These are phyloP conservation scores for Ogataea trehaloabstinens DNA, from an alignment of 805 yeast genomes.

Conservation along the genomic window DNA sequence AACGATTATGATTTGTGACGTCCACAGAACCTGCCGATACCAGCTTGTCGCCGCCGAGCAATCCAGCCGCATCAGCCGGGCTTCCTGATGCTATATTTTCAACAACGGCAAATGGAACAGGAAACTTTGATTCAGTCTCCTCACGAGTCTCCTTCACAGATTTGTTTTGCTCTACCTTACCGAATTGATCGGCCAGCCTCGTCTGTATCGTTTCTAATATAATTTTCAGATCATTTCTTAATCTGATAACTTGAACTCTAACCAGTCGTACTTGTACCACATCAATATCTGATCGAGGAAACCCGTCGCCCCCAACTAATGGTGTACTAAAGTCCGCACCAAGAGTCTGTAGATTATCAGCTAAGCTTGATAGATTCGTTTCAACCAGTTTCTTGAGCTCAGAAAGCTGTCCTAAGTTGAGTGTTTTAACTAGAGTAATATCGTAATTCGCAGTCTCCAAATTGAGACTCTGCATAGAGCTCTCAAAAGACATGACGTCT, in stretches of 20 bases:
- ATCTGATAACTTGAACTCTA: slow-evolving; percentile 61
- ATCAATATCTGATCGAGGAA: slow-evolving; percentile 81
- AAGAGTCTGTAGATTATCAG: slow-evolving; percentile 38
- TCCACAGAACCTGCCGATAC: slow-evolving; percentile 52
- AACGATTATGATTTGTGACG: slow-evolving; percentile 48
- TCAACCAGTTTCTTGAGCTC: slow-evolving; percentile 40
- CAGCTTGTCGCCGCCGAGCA: slow-evolving; percentile 53
- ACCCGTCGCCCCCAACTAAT: slow-evolving; percentile 71
- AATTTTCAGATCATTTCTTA: slow-evolving; percentile 64
- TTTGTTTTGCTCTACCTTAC: slow-evolving; percentile 1
- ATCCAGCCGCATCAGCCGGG: slow-evolving; percentile 57
- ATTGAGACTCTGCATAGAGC: slow-evolving; percentile 22
- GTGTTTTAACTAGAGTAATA: slow-evolving; percentile 8
- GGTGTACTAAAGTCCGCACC: slow-evolving; percentile 57
- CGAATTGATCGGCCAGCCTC: slow-evolving; percentile 41
- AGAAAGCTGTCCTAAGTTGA: slow-evolving; percentile 24
- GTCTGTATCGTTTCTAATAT: slow-evolving; percentile 47
- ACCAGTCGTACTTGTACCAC: slow-evolving; percentile 64
- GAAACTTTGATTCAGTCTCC: slow-evolving; percentile 1
- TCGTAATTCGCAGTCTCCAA: slow-evolving; percentile 18
- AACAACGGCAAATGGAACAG: slow-evolving; percentile 56
- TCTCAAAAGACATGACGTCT: slow-evolving; percentile 24
- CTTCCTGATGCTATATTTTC: slow-evolving; percentile 47
- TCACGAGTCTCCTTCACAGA: slow-evolving; percentile 6
- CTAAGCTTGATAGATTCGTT: slow-evolving; percentile 37